A percentile compares a stretch with the other conserved stretches of the same genome.
Conservation (phyloP, 2,329 filamentous ascomycete genomes). For the Stemphylium lycopersici region DNA sequence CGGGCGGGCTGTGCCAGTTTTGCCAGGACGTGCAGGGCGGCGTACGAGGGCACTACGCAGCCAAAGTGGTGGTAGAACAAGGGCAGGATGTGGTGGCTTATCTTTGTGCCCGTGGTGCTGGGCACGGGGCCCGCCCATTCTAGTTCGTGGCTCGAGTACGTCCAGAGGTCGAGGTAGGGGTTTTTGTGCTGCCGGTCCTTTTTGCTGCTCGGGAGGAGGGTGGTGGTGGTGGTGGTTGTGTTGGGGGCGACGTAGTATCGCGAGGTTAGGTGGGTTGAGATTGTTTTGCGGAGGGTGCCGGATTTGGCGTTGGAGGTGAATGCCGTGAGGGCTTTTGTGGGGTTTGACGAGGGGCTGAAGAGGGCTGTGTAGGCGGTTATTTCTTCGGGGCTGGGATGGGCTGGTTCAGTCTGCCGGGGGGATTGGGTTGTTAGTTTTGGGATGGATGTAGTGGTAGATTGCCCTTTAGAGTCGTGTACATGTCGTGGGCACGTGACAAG, state of each 20-base stretch:
- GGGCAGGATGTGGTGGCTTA: conserved; percentile 71
- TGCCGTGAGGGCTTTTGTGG: conserved; percentile 66
- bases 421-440: not conserved
- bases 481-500: not conserved
- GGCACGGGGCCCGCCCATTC: conserved; percentile 69
- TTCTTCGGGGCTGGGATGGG: conserved; percentile 53
- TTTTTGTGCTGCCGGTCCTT: conserved; percentile 60
- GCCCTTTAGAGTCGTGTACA: too few relatives aligned
- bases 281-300: conserved; percentile 63
- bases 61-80: conserved; percentile 81
- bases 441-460: not conserved
- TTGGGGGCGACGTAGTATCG: conserved; percentile 52
- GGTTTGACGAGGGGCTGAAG: conserved; percentile 66
- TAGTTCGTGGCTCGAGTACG: conserved; percentile 67
- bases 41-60: conserved; percentile 72
- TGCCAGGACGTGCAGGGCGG: conserved; percentile 66
- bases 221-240: not conserved
- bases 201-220: conserved; percentile 33
- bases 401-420: conserved; percentile 28
- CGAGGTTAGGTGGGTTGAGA: conserved; percentile 64
- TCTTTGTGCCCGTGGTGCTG: conserved; percentile 58
- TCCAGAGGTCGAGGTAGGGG: conserved; percentile 72
- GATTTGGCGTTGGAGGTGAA: conserved; percentile 71
- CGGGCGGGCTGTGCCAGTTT: conserved; percentile 53
- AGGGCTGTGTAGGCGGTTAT: conserved; percentile 70